Conservation (phyloP, 140 eudicot genomes). For the Erigeron philadelphicus region DNA sequence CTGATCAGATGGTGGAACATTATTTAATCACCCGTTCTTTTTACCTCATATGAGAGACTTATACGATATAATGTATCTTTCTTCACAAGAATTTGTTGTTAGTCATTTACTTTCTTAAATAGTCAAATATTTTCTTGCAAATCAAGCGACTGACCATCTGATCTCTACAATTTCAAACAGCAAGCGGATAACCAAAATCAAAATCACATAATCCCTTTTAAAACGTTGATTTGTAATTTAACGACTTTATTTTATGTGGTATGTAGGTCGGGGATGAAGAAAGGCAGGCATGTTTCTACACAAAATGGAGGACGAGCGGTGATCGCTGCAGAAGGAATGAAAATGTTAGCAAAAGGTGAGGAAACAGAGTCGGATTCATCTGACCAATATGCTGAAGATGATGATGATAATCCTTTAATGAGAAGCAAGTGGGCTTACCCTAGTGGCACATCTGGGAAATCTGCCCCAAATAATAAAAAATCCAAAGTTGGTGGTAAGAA, state of each 20-base stretch:
- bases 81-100: too few species aligned
- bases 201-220: background rate
- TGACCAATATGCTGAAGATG: slow-evolving; percentile 54
- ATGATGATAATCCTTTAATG: slow-evolving; percentile 75
- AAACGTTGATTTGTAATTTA: background rate
- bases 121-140: too few species aligned
- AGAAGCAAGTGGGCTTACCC: slow-evolving; percentile 90
- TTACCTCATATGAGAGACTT: too few species aligned
- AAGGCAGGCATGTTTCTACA: slow-evolving; percentile 33
- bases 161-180: too few species aligned
- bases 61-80: too few species aligned
- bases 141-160: too few species aligned
- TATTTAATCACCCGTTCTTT: too few species aligned
- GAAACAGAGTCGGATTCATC: slow-evolving; percentile 96
- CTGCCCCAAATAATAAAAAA: slow-evolving; percentile 38
- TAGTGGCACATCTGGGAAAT: slow-evolving; percentile 38
- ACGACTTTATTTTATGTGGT: slow-evolving; percentile 12
- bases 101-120: too few species aligned
- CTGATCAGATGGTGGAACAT: too few species aligned
- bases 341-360: slow-evolving; percentile 47
- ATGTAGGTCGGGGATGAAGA: slow-evolving; percentile 37
- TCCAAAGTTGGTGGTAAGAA: slow-evolving; percentile 39
- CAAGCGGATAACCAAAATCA: background rate
- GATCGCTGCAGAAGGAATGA: slow-evolving; percentile 40
- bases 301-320: slow-evolving; percentile 52